Percentiles rank a stretch among this genome's conserved stretches.
These are phyloP conservation scores for Aspergillus hancockii DNA, from an alignment of 495 filamentous ascomycete species.

Conservation along the genomic window DNA sequence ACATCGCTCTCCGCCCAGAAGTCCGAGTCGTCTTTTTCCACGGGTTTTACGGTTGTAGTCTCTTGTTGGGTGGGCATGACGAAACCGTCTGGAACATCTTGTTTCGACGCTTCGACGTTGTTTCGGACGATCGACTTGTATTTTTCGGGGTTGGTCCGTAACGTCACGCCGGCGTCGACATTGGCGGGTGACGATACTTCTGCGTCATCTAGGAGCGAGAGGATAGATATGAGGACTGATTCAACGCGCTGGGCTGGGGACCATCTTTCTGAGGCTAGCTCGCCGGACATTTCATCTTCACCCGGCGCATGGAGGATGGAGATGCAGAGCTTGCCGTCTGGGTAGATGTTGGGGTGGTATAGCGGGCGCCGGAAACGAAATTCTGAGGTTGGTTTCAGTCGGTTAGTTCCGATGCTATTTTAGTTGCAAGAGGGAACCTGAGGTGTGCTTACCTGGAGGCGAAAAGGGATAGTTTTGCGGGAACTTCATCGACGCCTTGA, in stretches of 20 bases:
- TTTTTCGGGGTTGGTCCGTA: conserved; percentile 65
- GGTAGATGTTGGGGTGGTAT: conserved; percentile 92
- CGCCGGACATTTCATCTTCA: conserved; percentile 89
- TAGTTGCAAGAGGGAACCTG: background rate
- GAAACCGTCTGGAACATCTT: conserved; percentile 79
- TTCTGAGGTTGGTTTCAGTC: conserved; percentile 36
- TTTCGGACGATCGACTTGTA: conserved; percentile 71
- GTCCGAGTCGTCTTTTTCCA: conserved; percentile 72
- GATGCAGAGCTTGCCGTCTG: conserved; percentile 89
- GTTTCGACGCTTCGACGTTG: conserved; percentile 71
- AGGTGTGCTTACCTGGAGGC: conserved; percentile 67
- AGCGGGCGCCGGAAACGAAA: conserved; percentile 83
- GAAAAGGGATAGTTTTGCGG: conserved; percentile 85
- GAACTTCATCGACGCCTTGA: conserved; percentile 86
- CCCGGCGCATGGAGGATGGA: conserved; percentile 93
- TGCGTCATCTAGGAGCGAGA: conserved; percentile 92
- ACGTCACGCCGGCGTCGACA: conserved; percentile 86
- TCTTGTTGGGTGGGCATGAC: conserved; percentile 75
- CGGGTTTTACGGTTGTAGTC: conserved; percentile 57
- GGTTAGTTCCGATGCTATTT: conserved; percentile 10
- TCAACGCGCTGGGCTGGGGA: conserved; percentile 89
- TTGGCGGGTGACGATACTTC: conserved; percentile 93
- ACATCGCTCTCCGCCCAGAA: conserved; percentile 83
- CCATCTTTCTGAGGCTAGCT: conserved; percentile 88
- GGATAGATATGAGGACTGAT: conserved; percentile 87